Evolutionary conservation across 192 early-diverging fungal genomes (phyloP).

Genomic region (Irineochytrium annulatum): DNA sequence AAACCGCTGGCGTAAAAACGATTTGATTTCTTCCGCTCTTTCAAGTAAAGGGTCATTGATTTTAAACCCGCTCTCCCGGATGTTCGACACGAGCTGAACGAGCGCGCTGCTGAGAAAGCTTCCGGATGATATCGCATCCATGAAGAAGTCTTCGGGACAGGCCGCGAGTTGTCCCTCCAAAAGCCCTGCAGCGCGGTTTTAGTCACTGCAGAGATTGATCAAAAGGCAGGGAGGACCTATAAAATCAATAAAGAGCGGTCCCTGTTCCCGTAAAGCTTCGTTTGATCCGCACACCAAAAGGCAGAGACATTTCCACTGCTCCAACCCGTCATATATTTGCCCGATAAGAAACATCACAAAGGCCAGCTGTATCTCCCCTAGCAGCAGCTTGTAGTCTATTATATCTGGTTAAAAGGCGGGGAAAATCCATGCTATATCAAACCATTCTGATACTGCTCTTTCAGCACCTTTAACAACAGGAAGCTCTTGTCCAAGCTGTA

Average conservation of each 20-base stretch:
- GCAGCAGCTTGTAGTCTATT: constrained; percentile 43
- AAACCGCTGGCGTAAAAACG: no score
- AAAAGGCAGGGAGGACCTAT: constrained; percentile 30
- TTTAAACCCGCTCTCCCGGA: constrained; percentile 13
- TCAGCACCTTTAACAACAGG: constrained; percentile 60
- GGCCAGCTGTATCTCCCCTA: constrained; percentile 81
- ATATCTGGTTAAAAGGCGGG: background rate
- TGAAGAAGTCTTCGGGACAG: constrained; percentile 68
- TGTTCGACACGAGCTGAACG: constrained; percentile 38
- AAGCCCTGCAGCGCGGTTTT: constrained; percentile 39
- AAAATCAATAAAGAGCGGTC: constrained; percentile 53
- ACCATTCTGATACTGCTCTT: constrained; percentile 11
- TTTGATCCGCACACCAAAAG: constrained; percentile 61
- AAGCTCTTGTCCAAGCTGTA: constrained; percentile 90
- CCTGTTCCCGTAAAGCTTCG: constrained; percentile 51
- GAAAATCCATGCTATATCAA: background rate
- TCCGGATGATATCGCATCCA: constrained; percentile 58
- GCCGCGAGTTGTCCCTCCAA: constrained; percentile 60
- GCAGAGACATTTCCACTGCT: constrained; percentile 83
- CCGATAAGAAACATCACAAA: constrained; percentile 76
- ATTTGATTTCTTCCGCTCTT: no score
- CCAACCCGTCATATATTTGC: constrained; percentile 77
- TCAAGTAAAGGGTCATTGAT: constrained; percentile 22
- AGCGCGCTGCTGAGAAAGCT: constrained; percentile 57
- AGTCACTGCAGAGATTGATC: background rate